These are phyloP conservation scores for Daldinia grandis DNA, from an alignment of 495 filamentous ascomycete species.

Conservation along the genomic window DNA sequence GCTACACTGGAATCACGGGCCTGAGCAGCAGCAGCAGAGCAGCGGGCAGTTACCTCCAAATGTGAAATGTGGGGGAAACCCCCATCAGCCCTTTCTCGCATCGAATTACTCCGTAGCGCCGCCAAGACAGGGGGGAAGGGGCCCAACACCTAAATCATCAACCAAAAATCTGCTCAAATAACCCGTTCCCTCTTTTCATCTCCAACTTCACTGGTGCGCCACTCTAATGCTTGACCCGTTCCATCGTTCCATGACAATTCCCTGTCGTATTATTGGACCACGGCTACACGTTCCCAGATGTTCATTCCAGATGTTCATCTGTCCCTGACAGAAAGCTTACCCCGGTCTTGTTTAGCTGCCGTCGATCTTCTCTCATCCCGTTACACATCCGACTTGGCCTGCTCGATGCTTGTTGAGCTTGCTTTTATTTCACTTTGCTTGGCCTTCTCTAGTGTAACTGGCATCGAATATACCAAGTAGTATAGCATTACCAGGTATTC, in stretches of 20 bases:
- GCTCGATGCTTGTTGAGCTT: slow-evolving; percentile 3
- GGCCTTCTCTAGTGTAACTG: slow-evolving; percentile 12
- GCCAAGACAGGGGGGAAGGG: slow-evolving; percentile 39
- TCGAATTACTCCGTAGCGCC: slow-evolving; percentile 31
- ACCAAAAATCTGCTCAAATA: slow-evolving; percentile 29
- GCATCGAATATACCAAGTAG: background rate
- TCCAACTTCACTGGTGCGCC: slow-evolving; percentile 29
- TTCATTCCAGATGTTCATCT: slow-evolving; percentile 22
- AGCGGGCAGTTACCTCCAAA: slow-evolving; percentile 3
- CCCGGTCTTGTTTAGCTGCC: slow-evolving; percentile 30
- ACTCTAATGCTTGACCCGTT: slow-evolving; percentile 26
- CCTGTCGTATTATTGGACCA: slow-evolving; percentile 19
- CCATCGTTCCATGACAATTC: background rate
- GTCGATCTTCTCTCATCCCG: slow-evolving; percentile 26
- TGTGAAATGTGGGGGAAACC: slow-evolving; percentile 32
- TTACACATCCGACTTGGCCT: slow-evolving; percentile 38
- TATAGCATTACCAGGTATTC: background rate
- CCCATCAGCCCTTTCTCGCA: slow-evolving; percentile 32
- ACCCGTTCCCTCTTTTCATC: slow-evolving; percentile 9
- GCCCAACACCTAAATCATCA: slow-evolving; percentile 18
- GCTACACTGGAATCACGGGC: slow-evolving; percentile 35
- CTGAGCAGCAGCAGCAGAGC: slow-evolving; percentile 14
- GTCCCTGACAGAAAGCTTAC: slow-evolving; percentile 34
- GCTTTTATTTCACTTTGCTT: slow-evolving; percentile 11
- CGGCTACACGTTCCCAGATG: slow-evolving; percentile 28